These are phyloP conservation scores for Globisporangium cylindrosporum DNA, from an alignment of 352 stramenopile genomes.

Conservation along the genomic window DNA sequence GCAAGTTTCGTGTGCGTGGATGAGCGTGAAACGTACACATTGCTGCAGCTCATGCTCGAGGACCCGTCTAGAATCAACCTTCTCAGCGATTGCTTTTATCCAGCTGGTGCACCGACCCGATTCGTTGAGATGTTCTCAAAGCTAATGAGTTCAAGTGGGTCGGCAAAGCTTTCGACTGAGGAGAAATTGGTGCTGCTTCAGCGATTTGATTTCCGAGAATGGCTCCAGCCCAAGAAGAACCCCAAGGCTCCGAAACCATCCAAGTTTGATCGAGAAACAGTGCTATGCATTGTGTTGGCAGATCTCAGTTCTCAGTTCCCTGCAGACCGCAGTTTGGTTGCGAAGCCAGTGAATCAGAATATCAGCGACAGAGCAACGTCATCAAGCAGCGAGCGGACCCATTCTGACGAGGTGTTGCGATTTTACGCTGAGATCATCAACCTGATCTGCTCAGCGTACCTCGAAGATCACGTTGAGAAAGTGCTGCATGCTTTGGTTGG, in stretches of 20 bases:
- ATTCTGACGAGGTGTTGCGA: slow-evolving; percentile 53
- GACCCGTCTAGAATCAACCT: slow-evolving; percentile 77
- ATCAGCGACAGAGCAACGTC: slow-evolving; percentile 9
- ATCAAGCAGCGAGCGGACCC: slow-evolving; percentile 15
- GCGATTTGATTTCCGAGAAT: slow-evolving; percentile 75
- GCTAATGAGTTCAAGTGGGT: slow-evolving; percentile 72
- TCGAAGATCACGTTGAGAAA: slow-evolving; percentile 83
- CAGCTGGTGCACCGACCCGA: slow-evolving; percentile 56
- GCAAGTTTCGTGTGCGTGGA: slow-evolving; percentile 79
- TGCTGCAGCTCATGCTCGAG: slow-evolving; percentile 84
- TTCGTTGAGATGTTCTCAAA: slow-evolving; percentile 90
- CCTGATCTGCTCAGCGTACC: slow-evolving; percentile 55
- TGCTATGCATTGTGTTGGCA: slow-evolving; percentile 72
- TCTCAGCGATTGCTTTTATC: slow-evolving; percentile 81
- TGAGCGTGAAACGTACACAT: slow-evolving; percentile 73
- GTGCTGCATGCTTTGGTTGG: slow-evolving; percentile 77
- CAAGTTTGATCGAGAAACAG: slow-evolving; percentile 81
- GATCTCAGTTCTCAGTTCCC: slow-evolving; percentile 62
- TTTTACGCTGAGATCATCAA: slow-evolving; percentile 74
- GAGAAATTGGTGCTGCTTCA: slow-evolving; percentile 70
- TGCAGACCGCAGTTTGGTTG: slow-evolving; percentile 35
- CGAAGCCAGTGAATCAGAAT: slow-evolving; percentile 8
- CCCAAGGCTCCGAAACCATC: slow-evolving; percentile 32
- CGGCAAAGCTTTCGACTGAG: slow-evolving; percentile 62
- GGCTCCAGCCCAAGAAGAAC: slow-evolving; percentile 56